Evolutionary conservation across 2,329 filamentous ascomycete species (phyloP), one percentile per base, ranked within the genome.

Genomic region (Pseudogymnoascus verrucosus): DNA sequence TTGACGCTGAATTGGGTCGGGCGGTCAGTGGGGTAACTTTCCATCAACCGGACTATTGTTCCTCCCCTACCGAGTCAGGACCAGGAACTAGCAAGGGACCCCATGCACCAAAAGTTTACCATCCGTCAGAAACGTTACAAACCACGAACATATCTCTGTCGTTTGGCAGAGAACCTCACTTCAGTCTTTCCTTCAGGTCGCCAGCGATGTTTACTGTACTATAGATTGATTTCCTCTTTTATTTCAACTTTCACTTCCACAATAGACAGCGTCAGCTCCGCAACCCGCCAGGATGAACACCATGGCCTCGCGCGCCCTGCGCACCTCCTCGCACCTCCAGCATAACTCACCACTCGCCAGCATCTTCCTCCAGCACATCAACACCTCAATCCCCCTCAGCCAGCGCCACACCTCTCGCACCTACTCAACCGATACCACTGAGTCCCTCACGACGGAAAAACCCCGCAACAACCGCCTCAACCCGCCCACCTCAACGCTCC

Each of bases 401-500:
- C 75, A 75, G 63, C 74, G 72, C 54, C 76, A 77, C 68, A 80
- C 64, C 36, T 79, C 69, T 65, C 77, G 74, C 51, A 72, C 74
- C 67, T 80, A 81, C 65, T 78, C 79, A 69, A 78, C 79, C 44
- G 76, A 73, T 62, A 79, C 77, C 36, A 23, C 28, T 28, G 26
- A 40, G 2, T 14, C 21, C 28, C 10, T 57, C 39, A 34, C 26
- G 51, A 54, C 51, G 59, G 40, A 65, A 67, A 74, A 62, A 68
- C 73, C 63, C 39, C 26, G 65, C 60, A 31, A 59, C 36, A 39
- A 67, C 60, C 72, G 92, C 69, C 96, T 96, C 77, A 88, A 89
- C 0, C 90, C 91, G 0, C 71, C 78, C 8, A 84, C 85, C 57
- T 60, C 57, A n/a, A 95, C 91, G 0, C 87, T 89, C 21, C 89